phyloP scores from a whole-genome alignment of 441 rosid genomes.

The Syzygium syzygioides region DNA sequence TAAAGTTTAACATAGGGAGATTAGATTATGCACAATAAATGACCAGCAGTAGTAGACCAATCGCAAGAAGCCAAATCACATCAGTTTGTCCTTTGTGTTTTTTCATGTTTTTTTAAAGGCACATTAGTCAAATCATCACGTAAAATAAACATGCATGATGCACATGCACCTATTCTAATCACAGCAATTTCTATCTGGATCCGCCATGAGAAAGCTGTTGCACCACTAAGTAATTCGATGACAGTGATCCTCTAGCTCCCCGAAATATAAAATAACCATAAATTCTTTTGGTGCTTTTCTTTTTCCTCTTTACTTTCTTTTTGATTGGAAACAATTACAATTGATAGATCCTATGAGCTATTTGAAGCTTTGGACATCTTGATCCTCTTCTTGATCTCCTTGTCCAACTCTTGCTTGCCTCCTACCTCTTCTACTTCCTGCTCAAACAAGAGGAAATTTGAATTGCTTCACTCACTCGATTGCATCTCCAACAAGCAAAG shows the following conservation, averaged over 20 bases:
- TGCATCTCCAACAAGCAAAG: background rate
- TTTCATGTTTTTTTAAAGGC: background rate
- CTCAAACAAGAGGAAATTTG: background rate
- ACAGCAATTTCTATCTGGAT: background rate
- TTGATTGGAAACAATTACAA: background rate
- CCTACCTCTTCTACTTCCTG: conserved; percentile 48
- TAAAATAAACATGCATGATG: background rate
- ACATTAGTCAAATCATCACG: background rate
- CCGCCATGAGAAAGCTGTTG: background rate
- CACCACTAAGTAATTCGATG: background rate
- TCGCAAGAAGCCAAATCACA: background rate
- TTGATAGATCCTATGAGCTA: background rate
- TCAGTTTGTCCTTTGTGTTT: background rate
- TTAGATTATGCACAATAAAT: background rate
- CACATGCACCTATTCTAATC: background rate
- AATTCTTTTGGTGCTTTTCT: background rate
- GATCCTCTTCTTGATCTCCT: conserved; percentile 26
- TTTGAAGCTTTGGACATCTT: background rate
- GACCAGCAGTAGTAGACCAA: background rate
- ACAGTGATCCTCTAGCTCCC: background rate
- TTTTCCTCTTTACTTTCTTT: background rate
- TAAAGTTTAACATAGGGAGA: background rate
- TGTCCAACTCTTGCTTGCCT: conserved; percentile 36
- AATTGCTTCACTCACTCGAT: background rate
- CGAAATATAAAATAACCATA: background rate